phyloP scores from a whole-genome alignment of 495 filamentous ascomycete species.

The Apodospora peruviana region DNA sequence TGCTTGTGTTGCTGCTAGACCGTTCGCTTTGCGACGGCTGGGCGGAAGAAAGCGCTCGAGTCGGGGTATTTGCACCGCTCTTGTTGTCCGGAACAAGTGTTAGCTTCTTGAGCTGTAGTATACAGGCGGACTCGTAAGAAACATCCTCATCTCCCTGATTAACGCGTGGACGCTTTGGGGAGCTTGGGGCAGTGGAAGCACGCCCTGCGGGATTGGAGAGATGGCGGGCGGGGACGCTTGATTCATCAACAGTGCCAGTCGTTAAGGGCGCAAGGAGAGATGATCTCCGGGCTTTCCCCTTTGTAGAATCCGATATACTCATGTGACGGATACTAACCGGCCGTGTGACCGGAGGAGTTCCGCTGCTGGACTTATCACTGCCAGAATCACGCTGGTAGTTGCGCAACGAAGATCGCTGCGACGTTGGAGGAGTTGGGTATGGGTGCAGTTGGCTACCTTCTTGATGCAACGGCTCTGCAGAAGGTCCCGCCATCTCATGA shows the following conservation, averaged over 20 bases:
- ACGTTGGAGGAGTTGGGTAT: conserved; percentile 54
- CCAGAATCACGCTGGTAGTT: conserved; percentile 39
- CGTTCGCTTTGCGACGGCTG: conserved; percentile 29
- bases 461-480: conserved; percentile 27
- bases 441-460: conserved; percentile 31
- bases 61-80: conserved; percentile 86
- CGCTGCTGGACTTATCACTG: conserved; percentile 33
- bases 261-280: conserved; percentile 56
- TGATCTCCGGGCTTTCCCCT: conserved; percentile 39
- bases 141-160: conserved; percentile 46
- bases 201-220: conserved; percentile 67
- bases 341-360: conserved; percentile 18
- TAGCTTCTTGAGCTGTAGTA: conserved; percentile 76
- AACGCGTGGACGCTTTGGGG: conserved; percentile 43
- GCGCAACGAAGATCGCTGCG: conserved; percentile 50
- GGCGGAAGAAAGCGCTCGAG: conserved; percentile 66
- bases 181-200: conserved; percentile 51
- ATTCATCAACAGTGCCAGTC: conserved; percentile 59
- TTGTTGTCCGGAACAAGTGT: conserved; percentile 73
- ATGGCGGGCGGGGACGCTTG: conserved; percentile 62
- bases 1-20: conserved; percentile 32
- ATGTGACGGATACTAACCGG: conserved; percentile 30
- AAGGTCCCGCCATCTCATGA: conserved; percentile 41
- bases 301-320: conserved; percentile 36
- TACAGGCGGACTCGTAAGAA: conserved; percentile 52